Evolutionary conservation across 2,329 filamentous ascomycete species (phyloP).

Genomic region (Stagonosporopsis chrysanthemi): DNA sequence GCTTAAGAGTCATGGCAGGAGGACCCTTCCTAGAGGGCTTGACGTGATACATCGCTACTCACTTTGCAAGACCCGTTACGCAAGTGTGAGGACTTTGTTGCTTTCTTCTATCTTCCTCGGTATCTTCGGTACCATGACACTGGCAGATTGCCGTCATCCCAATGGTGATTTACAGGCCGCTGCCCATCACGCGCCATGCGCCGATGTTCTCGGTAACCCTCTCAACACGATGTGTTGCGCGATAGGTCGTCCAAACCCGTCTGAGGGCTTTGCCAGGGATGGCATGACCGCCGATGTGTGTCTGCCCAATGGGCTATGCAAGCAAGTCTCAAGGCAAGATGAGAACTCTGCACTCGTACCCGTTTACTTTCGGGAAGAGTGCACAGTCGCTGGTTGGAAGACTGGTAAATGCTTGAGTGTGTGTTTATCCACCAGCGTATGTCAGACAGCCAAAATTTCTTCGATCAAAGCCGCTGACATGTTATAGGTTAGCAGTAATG

Average conservation of each 20-base stretch:
- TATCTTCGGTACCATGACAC: neutral
- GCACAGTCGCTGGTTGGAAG: slow-evolving; percentile 5
- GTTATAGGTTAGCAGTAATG: neutral
- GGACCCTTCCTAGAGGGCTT: too few relatives aligned
- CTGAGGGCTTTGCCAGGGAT: neutral
- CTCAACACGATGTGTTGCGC: slow-evolving; percentile 17
- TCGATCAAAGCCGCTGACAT: neutral
- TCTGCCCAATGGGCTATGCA: slow-evolving; percentile 9
- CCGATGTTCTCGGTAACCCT: slow-evolving; percentile 3
- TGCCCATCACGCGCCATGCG: slow-evolving; percentile 10
- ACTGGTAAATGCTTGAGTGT: slow-evolving; percentile 12
- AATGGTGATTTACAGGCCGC: slow-evolving; percentile 11
- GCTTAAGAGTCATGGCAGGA: neutral
- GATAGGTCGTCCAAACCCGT: slow-evolving; percentile 2
- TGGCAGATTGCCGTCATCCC: slow-evolving; percentile 10
- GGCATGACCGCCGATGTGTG: slow-evolving; percentile 2
- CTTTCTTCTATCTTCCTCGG: neutral
- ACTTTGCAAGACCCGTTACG: neutral
- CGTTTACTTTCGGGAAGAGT: slow-evolving; percentile 8
- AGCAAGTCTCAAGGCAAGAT: neutral
- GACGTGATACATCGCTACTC: neutral
- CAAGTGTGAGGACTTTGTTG: neutral
- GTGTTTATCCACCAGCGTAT: slow-evolving; percentile 11
- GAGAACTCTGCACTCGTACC: neutral
- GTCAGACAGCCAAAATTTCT: neutral